Conservation (phyloP, 148 eudicot genomes). For the Camellia japonica region DNA sequence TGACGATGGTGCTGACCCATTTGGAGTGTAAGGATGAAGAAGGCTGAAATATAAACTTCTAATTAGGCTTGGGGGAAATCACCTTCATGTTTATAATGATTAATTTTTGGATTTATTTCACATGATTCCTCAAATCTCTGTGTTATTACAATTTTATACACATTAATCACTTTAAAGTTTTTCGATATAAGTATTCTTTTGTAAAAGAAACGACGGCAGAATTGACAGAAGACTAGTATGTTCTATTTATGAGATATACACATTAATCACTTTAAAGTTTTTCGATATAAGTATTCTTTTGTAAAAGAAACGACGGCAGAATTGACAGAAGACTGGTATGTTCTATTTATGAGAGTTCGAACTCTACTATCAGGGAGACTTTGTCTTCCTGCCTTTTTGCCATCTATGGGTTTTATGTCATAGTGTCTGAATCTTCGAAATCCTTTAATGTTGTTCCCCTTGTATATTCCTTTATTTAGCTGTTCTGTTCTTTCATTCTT, state of each 20-base stretch:
- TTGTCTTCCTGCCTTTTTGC: neutral
- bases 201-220: no score
- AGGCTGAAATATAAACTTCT: neutral
- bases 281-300: no score
- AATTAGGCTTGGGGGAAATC: slow-evolving; percentile 2
- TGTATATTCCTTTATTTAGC: neutral
- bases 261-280: no score
- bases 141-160: no score
- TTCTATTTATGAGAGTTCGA: neutral
- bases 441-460: neutral
- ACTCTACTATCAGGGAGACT: neutral
- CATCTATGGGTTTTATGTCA: neutral
- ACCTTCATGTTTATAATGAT: neutral
- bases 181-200: no score
- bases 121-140: no score
- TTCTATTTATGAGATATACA: no score
- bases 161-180: no score
- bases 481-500: neutral
- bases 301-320: no score
- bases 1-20: neutral
- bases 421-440: neutral
- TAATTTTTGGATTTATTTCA: no score
- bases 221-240: neutral
- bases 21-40: neutral
- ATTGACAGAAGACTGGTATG: no score